Evolutionary conservation across 768 basidiomycete species (phyloP).

Genomic region (Nidularia sp.): DNA sequence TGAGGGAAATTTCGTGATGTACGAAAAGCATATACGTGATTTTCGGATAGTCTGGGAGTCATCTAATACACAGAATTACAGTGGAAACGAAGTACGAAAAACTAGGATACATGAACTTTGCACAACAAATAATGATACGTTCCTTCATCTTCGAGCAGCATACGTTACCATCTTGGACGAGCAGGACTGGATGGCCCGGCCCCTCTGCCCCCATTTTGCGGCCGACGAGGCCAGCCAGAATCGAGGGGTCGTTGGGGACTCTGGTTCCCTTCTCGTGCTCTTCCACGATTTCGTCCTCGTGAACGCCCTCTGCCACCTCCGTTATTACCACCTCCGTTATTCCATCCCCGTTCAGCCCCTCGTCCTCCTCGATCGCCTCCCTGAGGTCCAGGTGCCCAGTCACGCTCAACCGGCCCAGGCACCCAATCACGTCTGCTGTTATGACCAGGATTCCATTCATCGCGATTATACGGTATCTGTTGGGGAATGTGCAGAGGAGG

Average conservation of each 20-base stretch:
- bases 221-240: slow-evolving; percentile 53
- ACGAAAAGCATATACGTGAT: too few species aligned
- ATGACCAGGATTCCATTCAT: too few species aligned
- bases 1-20: too few species aligned
- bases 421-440: slow-evolving; percentile 4
- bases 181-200: not conserved
- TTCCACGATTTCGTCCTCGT: slow-evolving; percentile 16
- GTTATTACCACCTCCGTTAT: slow-evolving; percentile 18
- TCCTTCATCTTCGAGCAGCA: too few species aligned
- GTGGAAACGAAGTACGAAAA: too few species aligned
- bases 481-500: slow-evolving; percentile 5
- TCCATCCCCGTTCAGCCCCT: slow-evolving; percentile 27
- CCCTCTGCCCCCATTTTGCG: slow-evolving; percentile 19
- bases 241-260: slow-evolving; percentile 40
- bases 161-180: too few species aligned
- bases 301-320: not conserved
- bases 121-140: too few species aligned
- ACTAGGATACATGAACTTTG: too few species aligned
- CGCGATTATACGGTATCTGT: slow-evolving; percentile 3
- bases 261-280: slow-evolving; percentile 23
- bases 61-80: too few species aligned
- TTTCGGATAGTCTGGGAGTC: too few species aligned
- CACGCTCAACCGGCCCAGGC: slow-evolving; percentile 13
- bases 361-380: slow-evolving; percentile 23
- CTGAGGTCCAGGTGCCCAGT: slow-evolving; percentile 5